Conservation (phyloP, 2,329 filamentous ascomycete species). For the Colletotrichum horii region DNA sequence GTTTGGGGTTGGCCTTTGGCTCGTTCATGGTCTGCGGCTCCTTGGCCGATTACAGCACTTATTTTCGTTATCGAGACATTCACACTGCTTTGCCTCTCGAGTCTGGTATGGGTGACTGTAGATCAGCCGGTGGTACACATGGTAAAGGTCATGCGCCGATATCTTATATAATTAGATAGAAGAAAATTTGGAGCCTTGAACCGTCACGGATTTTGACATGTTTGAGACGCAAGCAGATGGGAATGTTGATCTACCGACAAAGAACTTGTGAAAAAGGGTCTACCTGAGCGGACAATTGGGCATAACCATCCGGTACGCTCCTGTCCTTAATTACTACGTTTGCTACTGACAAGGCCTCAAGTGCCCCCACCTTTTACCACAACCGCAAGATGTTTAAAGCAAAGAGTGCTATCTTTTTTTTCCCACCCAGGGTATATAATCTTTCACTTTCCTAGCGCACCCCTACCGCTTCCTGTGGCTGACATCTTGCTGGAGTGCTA, state of each 20-base stretch:
- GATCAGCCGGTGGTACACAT: neutral
- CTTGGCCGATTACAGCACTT: neutral
- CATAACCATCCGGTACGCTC: neutral
- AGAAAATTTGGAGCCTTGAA: neutral
- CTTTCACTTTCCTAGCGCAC: neutral
- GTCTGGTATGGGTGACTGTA: neutral
- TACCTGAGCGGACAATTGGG: neutral
- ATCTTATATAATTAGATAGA: neutral
- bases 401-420: no score
- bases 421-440: neutral
- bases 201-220: fast-evolving
- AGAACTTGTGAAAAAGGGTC: no score
- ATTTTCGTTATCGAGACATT: neutral
- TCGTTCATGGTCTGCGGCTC: neutral
- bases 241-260: no score
- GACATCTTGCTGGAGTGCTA: neutral
- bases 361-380: neutral
- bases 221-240: no score
- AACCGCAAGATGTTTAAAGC: no score
- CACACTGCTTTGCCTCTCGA: neutral
- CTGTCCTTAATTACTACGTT: neutral
- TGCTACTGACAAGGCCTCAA: neutral
- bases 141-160: neutral
- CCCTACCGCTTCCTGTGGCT: neutral
- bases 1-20: neutral